Conservation (phyloP, 2,329 filamentous ascomycete species). For the Onygena corvina region DNA sequence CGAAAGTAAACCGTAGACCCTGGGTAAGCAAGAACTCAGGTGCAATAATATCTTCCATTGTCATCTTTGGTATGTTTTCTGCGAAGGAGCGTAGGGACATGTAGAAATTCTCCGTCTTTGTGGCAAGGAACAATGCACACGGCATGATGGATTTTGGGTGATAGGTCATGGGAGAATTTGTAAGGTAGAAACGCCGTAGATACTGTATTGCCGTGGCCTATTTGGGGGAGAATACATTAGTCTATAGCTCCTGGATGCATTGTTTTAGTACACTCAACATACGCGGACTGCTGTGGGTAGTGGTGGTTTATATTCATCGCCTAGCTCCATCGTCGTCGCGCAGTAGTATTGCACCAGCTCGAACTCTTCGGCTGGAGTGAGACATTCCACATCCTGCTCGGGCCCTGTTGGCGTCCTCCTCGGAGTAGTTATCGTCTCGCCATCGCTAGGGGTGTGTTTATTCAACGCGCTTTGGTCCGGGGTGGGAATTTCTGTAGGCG, state of each 20-base stretch:
- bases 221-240: constrained; percentile 24
- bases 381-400: constrained; percentile 53
- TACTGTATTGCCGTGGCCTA: constrained; percentile 76
- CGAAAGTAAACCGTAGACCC: constrained; percentile 83
- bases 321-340: constrained; percentile 46
- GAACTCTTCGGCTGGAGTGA: constrained; percentile 73
- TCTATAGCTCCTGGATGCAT: neutral
- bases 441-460: constrained; percentile 1
- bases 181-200: constrained; percentile 86
- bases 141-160: constrained; percentile 80
- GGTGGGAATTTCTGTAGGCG: neutral
- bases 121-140: constrained; percentile 82
- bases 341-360: constrained; percentile 71
- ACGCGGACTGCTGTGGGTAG: constrained; percentile 51
- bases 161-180: constrained; percentile 93
- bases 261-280: constrained; percentile 32
- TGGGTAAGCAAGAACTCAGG: constrained; percentile 90
- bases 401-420: constrained; percentile 9
- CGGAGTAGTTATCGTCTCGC: constrained; percentile 3
- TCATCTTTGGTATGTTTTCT: constrained; percentile 56
- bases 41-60: constrained; percentile 69
- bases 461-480: neutral
- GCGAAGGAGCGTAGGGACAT: constrained; percentile 55
- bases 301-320: constrained; percentile 45
- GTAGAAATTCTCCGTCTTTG: constrained; percentile 81